Percentiles rank a stretch among this genome's conserved stretches.
Evolutionary conservation across 2,329 filamentous ascomycete species (phyloP).

Genomic region (Trichoderma semiorbis): DNA sequence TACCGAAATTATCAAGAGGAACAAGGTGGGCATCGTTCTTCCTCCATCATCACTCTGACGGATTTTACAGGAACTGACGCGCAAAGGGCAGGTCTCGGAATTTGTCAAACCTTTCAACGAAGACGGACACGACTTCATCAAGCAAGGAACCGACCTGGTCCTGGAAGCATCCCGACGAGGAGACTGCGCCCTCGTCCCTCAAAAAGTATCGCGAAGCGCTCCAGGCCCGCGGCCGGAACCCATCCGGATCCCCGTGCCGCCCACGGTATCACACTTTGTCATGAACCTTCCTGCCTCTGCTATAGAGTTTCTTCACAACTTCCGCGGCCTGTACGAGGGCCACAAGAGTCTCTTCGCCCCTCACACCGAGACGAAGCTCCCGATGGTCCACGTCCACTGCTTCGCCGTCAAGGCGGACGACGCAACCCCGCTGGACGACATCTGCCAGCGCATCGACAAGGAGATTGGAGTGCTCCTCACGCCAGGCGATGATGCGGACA

Average conservation of each 20-base stretch:
- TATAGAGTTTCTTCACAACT: conserved; percentile 69
- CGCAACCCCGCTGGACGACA: conserved; percentile 58
- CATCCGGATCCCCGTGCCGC: conserved; percentile 56
- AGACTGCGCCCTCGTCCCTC: conserved; percentile 52
- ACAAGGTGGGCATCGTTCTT: conserved; percentile 61
- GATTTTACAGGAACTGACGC: conserved; percentile 17
- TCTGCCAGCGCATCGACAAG: conserved; percentile 39
- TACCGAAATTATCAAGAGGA: conserved; percentile 64
- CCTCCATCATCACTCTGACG: background rate
- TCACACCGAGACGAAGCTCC: conserved; percentile 58
- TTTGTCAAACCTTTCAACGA: conserved; percentile 78
- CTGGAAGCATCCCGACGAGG: conserved; percentile 48
- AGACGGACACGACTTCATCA: conserved; percentile 81
- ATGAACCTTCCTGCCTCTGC: conserved; percentile 96
- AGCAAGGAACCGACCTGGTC: conserved; percentile 60
- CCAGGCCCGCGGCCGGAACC: conserved; percentile 36
- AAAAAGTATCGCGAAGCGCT: conserved; percentile 37
- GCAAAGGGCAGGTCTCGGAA: conserved; percentile 47
- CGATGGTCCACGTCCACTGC: conserved; percentile 90
- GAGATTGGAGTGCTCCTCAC: conserved; percentile 41
- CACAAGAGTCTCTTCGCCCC: conserved; percentile 63
- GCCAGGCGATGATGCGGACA: conserved; percentile 46
- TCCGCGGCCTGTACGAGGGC: conserved; percentile 72
- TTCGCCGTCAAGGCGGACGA: conserved; percentile 82
- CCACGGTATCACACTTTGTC: conserved; percentile 85